A percentile compares a stretch with the other conserved stretches of the same genome.
Conservation (phyloP, 768 basidiomycete genomes). For the Suillus tomentosus region DNA sequence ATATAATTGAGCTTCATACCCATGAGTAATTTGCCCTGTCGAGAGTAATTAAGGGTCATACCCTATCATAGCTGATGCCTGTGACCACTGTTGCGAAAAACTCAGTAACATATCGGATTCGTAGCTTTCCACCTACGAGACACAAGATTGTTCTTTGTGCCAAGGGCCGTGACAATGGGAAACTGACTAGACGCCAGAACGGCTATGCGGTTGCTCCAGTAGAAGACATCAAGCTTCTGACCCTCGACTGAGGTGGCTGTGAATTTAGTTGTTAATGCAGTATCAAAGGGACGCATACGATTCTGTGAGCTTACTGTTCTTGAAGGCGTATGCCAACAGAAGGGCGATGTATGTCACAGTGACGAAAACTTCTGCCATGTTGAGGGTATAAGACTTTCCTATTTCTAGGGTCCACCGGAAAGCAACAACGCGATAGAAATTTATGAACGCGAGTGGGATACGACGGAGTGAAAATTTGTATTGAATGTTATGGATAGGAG, state of each 20-base stretch:
- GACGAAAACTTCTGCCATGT: conserved; percentile 47
- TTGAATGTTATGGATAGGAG: conserved; percentile 14
- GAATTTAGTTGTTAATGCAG: not conserved
- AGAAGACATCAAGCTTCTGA: conserved; percentile 13
- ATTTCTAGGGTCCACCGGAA: conserved; percentile 52
- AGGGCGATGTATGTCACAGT: conserved; percentile 47
- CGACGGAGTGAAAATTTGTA: conserved; percentile 41
- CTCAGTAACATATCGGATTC: not conserved
- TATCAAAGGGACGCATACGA: not conserved
- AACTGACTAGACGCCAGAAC: conserved; percentile 39
- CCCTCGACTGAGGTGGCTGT: conserved; percentile 13
- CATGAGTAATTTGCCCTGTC: not conserved
- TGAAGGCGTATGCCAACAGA: conserved; percentile 45
- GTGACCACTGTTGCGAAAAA: conserved; percentile 26
- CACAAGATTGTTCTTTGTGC: conserved; percentile 52
- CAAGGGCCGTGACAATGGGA: conserved; percentile 46
- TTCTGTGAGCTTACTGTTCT: conserved; percentile 41
- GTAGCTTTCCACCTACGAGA: conserved; percentile 30
- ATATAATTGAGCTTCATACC: conserved; percentile 37
- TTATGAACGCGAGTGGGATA: conserved; percentile 38
- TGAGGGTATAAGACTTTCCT: conserved; percentile 39
- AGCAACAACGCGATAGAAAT: conserved; percentile 48
- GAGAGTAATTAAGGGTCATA: not conserved
- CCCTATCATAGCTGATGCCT: conserved; percentile 31
- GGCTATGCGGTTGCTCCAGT: conserved; percentile 35